Base-by-base conservation (phyloP, 192 early-diverging fungal species). In the Gonapodya prolifera region DNA sequence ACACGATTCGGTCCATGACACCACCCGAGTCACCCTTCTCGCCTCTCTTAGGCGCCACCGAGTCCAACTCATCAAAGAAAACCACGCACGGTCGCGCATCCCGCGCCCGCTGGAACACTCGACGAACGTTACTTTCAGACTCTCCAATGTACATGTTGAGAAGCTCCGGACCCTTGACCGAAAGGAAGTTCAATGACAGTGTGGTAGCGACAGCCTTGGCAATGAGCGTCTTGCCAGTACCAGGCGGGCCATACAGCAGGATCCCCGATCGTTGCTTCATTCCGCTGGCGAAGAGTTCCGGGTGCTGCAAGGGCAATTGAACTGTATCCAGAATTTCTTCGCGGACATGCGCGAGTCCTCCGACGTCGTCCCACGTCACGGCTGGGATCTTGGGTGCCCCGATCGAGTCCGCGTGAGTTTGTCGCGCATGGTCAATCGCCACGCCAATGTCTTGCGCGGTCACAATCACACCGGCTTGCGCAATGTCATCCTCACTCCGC, bases 131-230 rank as follows among this genome's bases (percentile, higher is more conserved):
- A 0, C 94, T 93, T 83, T 99, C 98, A 33, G 95, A 96, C 83
- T 99, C 98, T 79, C 98, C 98, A 83, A 99, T 96, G 80, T 99
- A 99, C 91, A 97, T 95, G 84, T 96, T 98, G n/a, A 98, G 85
- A 30, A 99, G 84, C 78, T 99, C 96, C 1, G 98, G 98, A 0
- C 98, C 98, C 84, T 99, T 99, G 76, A 98, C 95, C 30, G 94
- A 96, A 78, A 99, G 92, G 79, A 99, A 99, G 84, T 99, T 99
- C 34, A 99, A 91, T 1, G 93, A 92, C 82, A 97, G 96, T 0
- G 93, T 95, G 23, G 98, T 98, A 0, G 98, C 98, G 77, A 99
- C 94, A 0, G 98, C 98, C 83, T 99, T 99, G 34, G 98, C 98
- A 29, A 99, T 88, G 36, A 99, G 83, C 1, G 98, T 99, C 80